Percentiles rank a stretch among this genome's conserved stretches.
phyloP scores from a whole-genome alignment of 257 asterid genomes.

The Osmanthus fragrans region DNA sequence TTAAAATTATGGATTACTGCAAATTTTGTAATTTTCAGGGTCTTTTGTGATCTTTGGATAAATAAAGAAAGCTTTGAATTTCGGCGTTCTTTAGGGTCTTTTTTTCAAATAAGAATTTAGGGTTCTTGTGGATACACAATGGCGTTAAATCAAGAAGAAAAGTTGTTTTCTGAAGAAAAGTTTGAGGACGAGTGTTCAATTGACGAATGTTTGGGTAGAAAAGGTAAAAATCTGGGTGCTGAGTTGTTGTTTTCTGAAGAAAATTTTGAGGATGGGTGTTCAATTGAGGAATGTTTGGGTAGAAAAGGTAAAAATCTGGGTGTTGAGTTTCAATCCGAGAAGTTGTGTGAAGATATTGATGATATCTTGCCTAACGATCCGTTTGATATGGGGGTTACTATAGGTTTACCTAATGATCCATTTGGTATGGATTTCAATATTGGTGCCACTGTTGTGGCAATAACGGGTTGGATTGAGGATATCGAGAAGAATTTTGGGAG shows the following conservation, averaged over 20 bases:
- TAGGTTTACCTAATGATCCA: slow-evolving; percentile 62
- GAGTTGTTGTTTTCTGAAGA: no score
- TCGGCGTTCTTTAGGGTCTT: slow-evolving; percentile 5
- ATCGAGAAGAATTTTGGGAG: slow-evolving; percentile 36
- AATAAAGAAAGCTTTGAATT: slow-evolving; percentile 11
- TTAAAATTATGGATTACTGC: slow-evolving; percentile 14
- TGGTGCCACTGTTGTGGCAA: slow-evolving; percentile 37
- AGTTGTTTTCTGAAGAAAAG: slow-evolving; percentile 25
- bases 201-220: slow-evolving; percentile 26
- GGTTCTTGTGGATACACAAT: slow-evolving; percentile 26
- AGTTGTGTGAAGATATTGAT: slow-evolving; percentile 45
- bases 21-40: background rate
- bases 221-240: slow-evolving; percentile 21
- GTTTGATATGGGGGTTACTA: slow-evolving; percentile 41
- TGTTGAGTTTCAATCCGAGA: slow-evolving; percentile 35
- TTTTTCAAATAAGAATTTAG: background rate
- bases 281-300: slow-evolving; percentile 31
- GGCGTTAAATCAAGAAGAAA: slow-evolving; percentile 43
- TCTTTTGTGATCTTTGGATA: background rate
- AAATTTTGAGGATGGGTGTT: slow-evolving; percentile 32
- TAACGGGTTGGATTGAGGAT: slow-evolving; percentile 48
- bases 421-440: slow-evolving; percentile 48
- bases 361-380: slow-evolving; percentile 70
- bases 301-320: slow-evolving; percentile 14
- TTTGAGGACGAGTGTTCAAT: slow-evolving; percentile 34